Evolutionary conservation across 2,329 filamentous ascomycete species (phyloP).

Genomic region (Penicillium sp.): DNA sequence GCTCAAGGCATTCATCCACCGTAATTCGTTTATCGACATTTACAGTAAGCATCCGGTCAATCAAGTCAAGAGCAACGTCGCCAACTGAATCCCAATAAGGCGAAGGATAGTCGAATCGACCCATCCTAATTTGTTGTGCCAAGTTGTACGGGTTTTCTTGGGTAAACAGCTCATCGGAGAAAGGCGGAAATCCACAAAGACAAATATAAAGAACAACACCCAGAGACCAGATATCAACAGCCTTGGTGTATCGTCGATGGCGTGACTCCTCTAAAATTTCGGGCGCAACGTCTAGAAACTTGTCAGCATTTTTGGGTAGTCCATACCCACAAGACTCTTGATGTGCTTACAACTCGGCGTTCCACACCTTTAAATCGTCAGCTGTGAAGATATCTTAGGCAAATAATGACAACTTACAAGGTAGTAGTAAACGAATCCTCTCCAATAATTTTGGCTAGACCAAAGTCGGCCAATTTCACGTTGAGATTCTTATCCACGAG

Average conservation of each 20-base stretch:
- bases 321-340: neutral
- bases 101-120: constrained; percentile 88
- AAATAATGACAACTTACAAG: constrained; percentile 50
- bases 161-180: constrained; percentile 86
- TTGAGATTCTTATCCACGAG: constrained; percentile 78
- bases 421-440: constrained; percentile 98
- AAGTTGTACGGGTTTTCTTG: constrained; percentile 79
- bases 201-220: constrained; percentile 98
- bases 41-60: constrained; percentile 90
- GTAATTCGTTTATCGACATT: constrained; percentile 79
- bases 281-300: constrained; percentile 70
- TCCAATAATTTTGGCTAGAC: constrained; percentile 95
- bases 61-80: constrained; percentile 84
- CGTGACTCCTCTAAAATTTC: constrained; percentile 83
- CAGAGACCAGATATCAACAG: constrained; percentile 93
- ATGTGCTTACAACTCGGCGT: constrained; percentile 75
- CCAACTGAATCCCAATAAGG: constrained; percentile 92
- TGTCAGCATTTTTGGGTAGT: neutral
- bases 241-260: constrained; percentile 85
- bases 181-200: constrained; percentile 92
- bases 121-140: constrained; percentile 83
- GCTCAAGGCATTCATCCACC: constrained; percentile 83
- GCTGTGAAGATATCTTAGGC: constrained; percentile 20
- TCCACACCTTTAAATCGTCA: constrained; percentile 55
- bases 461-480: constrained; percentile 94